Base-by-base conservation (phyloP, 805 yeast genomes). In the Hyphopichia homilentoma region DNA sequence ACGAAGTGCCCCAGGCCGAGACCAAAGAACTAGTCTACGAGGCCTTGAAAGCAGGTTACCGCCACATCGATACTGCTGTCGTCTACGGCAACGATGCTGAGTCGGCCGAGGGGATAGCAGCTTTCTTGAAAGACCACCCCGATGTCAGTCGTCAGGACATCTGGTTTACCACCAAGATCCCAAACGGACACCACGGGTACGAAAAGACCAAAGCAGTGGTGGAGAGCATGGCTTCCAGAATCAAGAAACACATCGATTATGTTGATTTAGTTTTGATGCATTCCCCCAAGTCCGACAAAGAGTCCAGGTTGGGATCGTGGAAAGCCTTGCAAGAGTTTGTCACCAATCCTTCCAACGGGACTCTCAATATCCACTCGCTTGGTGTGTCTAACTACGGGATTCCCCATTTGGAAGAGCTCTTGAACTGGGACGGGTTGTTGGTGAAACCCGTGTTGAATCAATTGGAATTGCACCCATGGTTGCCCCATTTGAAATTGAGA, bases 381-480 rank as follows among this genome's bases (percentile, higher is more conserved):
- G 95, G 95, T 29, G 89, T 85, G 11, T 84, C 94, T 6, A 84
- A 84, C 59, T 84, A 70, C 47, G 85, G 86, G 29, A 49, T 56
- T 11, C 59, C 55, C 4, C 86, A 79, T 50, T 52, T 84, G 16
- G 70, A 78, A 36, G 82, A 81, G 50, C 57, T 84, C 27, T 60
- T 81, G 26, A 44, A 51, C 3, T 78, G 84, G 81, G 69, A 70
- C 3, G 75, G 66, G 2, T 49, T 75, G 2, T 36, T 44, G 35
- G 54, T 65, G 17, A 48, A 52, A 32, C 63, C 95, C 0, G 85
- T 80, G 0, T 81, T 84, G 25, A 81, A 86, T 54, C 95, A 87
- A 54, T 75, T 86, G 48, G 95, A 85, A 56, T 70, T 85, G 32
- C 84, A 86, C 38, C 95, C 93, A 14, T 84, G 93, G 89, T 65